Base-by-base conservation (phyloP, 805 yeast genomes). In the Metschnikowia sp. region DNA sequence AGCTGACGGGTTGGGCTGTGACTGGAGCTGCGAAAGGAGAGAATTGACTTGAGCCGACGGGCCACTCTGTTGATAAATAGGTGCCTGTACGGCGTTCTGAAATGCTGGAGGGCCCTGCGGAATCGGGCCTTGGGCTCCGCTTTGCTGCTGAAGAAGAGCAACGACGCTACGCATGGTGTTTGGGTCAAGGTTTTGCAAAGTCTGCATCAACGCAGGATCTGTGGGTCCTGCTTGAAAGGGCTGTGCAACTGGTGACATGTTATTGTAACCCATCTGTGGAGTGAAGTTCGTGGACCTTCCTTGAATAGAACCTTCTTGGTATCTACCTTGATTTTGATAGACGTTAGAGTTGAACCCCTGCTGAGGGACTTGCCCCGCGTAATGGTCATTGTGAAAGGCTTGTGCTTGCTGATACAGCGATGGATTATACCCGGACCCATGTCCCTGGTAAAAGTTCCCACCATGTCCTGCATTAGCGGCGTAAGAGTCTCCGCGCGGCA, bases 81-180 rank as follows among this genome's bases (percentile, higher is more conserved):
- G 49, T 12, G 10, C 18, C 10, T 22, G 41, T 18, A 19, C 49
- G 6, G 44, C 32, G 18, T 15, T 36, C 31, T 35, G 34, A 31
- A 40, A 43, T 8, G 40, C 43, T 8, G 39, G 31, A 2, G 33
- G 26, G 26, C 39, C 39, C 13, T 36, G 48, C 12, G 32, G 30
- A n/a, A 30, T 33, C 6, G 38, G 40, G 15, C 30, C 32, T 32
- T 33, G 36, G 13, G 30, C 15, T 18, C 40, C 45, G 12, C 39
- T 31, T 34, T 32, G 52, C 19, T 57, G 64, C 39, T 59, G 66
- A 29, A 70, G 55, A 12, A 64, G 47, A 12, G 57, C 52, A 10
- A 69, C 55, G 51, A 69, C 60, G 44, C 55, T 66, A 45, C 69
- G 74, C 57, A 63, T 61, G 18, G 72, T 58, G 15, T 59, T 52